A percentile compares a stretch with the other conserved stretches of the same genome.
Conservation (phyloP, 495 filamentous ascomycete species). For the Talaromyces nanjingensis region DNA sequence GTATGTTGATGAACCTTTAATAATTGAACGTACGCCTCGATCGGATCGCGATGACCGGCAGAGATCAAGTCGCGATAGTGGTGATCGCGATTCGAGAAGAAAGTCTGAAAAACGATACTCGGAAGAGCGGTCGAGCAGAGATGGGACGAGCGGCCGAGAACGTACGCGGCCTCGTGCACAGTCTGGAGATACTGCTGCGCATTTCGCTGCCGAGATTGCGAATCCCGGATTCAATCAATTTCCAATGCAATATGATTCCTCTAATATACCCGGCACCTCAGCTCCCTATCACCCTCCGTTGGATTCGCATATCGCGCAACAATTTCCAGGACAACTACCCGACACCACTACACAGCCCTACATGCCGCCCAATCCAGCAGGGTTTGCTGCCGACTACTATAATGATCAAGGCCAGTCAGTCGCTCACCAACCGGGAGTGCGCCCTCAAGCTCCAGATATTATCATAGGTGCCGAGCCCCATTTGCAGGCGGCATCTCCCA, state of each 20-base stretch:
- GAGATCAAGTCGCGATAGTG: constrained; percentile 24
- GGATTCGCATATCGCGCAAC: constrained; percentile 48
- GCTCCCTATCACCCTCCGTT: constrained; percentile 20
- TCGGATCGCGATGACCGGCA: constrained; percentile 22
- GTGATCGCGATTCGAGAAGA: constrained; percentile 26
- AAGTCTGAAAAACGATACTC: constrained; percentile 19
- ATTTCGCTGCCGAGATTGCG: constrained; percentile 26
- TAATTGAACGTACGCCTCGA: constrained; percentile 15
- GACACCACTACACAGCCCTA: constrained; percentile 36
- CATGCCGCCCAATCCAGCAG: constrained; percentile 45
- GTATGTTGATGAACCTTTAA: constrained; percentile 21
- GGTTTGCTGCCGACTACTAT: constrained; percentile 62
- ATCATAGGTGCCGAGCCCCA: constrained; percentile 45
- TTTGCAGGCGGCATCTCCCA: constrained; percentile 41
- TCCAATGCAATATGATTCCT: constrained; percentile 31
- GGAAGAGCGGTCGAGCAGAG: constrained; percentile 11
- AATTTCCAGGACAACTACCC: constrained; percentile 55
- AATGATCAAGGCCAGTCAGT: constrained; percentile 60
- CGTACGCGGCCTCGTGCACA: constrained; percentile 24
- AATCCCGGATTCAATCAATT: constrained; percentile 40
- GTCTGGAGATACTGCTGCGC: constrained; percentile 20
- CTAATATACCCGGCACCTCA: constrained; percentile 17
- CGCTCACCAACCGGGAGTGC: constrained; percentile 51
- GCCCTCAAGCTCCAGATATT: constrained; percentile 45
- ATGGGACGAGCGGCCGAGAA: constrained; percentile 19